Evolutionary conservation across 169 alveolate genomes (phyloP).

Genomic region (Eimeria zaria): DNA sequence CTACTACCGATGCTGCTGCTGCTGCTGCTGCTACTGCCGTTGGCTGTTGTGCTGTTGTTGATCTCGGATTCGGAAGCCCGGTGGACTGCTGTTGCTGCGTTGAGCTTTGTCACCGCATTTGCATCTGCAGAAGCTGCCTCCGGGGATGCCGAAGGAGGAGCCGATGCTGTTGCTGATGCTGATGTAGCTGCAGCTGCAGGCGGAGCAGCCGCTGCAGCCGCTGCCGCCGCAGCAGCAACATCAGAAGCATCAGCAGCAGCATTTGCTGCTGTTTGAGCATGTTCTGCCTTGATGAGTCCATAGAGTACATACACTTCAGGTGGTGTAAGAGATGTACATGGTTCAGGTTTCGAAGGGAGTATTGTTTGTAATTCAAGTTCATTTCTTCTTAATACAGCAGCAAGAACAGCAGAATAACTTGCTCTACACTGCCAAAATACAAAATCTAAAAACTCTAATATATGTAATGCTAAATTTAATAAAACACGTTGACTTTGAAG

Average conservation of each 20-base stretch:
- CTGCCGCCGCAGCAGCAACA: background rate
- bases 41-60: background rate
- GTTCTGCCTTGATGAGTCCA: background rate
- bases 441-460: slow-evolving; percentile 73
- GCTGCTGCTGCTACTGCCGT: slow-evolving; percentile 10
- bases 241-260: slow-evolving; percentile 10
- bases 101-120: background rate
- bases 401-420: slow-evolving; percentile 75
- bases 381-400: slow-evolving; percentile 59
- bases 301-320: slow-evolving; percentile 41
- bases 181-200: no score
- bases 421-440: slow-evolving; percentile 74
- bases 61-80: background rate
- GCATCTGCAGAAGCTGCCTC: background rate
- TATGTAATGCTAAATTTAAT: slow-evolving; percentile 71
- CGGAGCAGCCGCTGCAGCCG: no score
- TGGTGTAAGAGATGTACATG: background rate
- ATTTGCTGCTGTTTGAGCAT: background rate
- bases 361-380: slow-evolving; percentile 81
- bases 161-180: no score
- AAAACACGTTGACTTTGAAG: slow-evolving; percentile 84
- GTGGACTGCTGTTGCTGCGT: background rate
- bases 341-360: slow-evolving; percentile 64
- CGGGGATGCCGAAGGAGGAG: no score
- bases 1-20: slow-evolving; percentile 33